A percentile compares a stretch with the other conserved stretches of the same genome.
These are phyloP conservation scores for Ulvella scutata DNA, from an alignment of 139 green algal genomes.

Conservation along the genomic window DNA sequence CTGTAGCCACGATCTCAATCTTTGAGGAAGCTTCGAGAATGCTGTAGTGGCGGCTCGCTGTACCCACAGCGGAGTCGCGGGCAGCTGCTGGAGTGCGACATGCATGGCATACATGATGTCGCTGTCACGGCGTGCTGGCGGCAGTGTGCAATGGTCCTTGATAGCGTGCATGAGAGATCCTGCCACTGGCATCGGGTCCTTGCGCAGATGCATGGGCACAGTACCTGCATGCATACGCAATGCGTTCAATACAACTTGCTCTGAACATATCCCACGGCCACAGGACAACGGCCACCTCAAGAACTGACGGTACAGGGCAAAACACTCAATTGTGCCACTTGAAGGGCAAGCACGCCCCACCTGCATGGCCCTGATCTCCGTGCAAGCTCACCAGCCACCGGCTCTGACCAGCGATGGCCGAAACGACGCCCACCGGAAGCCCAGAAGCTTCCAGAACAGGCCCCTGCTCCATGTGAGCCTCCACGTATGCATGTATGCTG, in stretches of 20 bases:
- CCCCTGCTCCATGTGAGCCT: conserved; percentile 93
- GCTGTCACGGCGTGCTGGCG: background rate
- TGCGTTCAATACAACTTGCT: too few species aligned
- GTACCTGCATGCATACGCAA: conserved; percentile 71
- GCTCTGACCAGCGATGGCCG: conserved; percentile 72
- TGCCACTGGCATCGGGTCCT: conserved; percentile 53
- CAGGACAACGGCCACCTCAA: too few species aligned
- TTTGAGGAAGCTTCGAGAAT: background rate
- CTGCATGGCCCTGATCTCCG: conserved; percentile 34
- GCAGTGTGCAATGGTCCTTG: conserved; percentile 36
- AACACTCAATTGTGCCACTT: too few species aligned
- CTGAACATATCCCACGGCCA: too few species aligned
- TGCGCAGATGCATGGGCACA: conserved; percentile 67
- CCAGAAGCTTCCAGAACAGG: conserved; percentile 51
- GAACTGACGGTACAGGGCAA: too few species aligned
- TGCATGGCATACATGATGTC: background rate
- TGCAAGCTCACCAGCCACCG: conserved; percentile 40
- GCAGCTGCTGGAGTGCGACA: background rate
- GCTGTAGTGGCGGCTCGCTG: background rate
- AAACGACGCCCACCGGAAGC: conserved; percentile 56
- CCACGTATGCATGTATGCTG: conserved; percentile 48
- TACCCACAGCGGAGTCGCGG: background rate
- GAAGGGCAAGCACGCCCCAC: too few species aligned
- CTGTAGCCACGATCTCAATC: background rate
- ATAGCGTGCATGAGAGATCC: conserved; percentile 45